These are phyloP conservation scores for Paracorniculantispora psalliotae DNA, from an alignment of 2,329 filamentous ascomycete species.

Conservation along the genomic window DNA sequence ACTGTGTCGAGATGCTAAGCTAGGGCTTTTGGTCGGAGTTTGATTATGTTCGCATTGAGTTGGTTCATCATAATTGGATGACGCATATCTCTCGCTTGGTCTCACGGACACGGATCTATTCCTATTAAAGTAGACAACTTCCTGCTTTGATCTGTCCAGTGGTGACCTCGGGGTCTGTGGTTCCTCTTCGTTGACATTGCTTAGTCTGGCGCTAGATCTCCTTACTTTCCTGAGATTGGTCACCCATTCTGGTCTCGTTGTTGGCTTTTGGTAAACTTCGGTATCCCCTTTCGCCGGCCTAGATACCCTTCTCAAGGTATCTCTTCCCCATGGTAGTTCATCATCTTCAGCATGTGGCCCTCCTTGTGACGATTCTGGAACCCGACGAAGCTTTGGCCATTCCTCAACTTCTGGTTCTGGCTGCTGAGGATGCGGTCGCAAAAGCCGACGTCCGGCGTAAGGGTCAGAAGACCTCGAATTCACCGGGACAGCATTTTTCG, in stretches of 20 bases:
- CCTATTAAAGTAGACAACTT: constrained; percentile 9
- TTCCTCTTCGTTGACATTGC: neutral
- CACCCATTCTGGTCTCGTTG: constrained; percentile 7
- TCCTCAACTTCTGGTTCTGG: constrained; percentile 4
- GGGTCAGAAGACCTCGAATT: constrained; percentile 5
- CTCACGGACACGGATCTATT: constrained; percentile 10
- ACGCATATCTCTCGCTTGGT: constrained; percentile 3
- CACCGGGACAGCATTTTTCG: neutral
- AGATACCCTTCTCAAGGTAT: constrained; percentile 3
- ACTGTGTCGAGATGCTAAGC: neutral
- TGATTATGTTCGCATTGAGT: neutral
- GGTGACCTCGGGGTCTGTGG: neutral
- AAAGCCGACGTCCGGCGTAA: neutral
- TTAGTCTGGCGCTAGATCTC: neutral
- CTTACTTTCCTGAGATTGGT: constrained; percentile 2
- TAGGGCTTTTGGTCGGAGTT: neutral
- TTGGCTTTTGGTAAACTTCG: neutral
- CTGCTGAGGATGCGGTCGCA: constrained; percentile 12
- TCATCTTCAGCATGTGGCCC: neutral
- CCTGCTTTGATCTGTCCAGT: neutral
- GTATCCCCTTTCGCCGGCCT: neutral
- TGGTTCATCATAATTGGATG: constrained; percentile 5
- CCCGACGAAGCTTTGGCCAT: constrained; percentile 11
- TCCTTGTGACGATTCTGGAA: neutral
- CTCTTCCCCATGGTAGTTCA: constrained; percentile 7